Evolutionary conservation across 2,329 filamentous ascomycete species (phyloP).

Genomic region (Colletotrichum caudatum): DNA sequence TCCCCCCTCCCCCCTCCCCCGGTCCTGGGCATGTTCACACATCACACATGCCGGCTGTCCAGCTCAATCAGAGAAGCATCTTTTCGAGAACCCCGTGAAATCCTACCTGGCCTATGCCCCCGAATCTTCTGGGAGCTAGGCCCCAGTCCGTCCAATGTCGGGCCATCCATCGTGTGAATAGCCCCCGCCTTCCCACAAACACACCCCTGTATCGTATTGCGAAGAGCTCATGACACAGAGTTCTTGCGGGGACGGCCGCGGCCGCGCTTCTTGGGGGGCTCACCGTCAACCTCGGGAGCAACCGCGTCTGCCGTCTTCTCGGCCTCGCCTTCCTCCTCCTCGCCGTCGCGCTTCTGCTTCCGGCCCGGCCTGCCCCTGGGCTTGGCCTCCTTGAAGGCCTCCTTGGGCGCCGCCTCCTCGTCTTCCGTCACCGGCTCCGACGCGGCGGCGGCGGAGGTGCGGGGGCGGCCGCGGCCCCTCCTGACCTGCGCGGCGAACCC

Average conservation of each 20-base stretch:
- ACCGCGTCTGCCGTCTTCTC: background rate
- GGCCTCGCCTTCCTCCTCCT: slow-evolving; percentile 5
- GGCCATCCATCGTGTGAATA: background rate
- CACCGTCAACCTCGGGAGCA: slow-evolving; percentile 4
- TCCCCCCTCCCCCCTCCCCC: background rate
- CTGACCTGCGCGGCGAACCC: slow-evolving; percentile 10
- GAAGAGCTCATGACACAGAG: background rate
- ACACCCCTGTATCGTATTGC: too few species aligned
- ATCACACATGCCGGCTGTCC: background rate
- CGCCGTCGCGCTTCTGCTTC: slow-evolving; percentile 16
- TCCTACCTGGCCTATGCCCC: background rate
- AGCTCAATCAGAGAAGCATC: background rate
- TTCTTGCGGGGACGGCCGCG: slow-evolving; percentile 34
- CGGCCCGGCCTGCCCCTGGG: slow-evolving; percentile 1
- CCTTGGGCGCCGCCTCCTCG: background rate
- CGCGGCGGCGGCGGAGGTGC: background rate
- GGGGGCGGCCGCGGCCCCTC: slow-evolving; percentile 33
- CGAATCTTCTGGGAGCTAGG: background rate
- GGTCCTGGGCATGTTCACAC: background rate
- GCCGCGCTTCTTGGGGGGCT: slow-evolving; percentile 35
- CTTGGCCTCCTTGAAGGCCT: slow-evolving; percentile 1
- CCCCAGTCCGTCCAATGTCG: background rate
- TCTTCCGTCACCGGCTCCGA: background rate
- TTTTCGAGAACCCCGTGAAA: background rate
- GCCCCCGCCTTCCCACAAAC: background rate